phyloP scores from a whole-genome alignment of 441 rosid genomes.

The Adansonia madagascariensis region DNA sequence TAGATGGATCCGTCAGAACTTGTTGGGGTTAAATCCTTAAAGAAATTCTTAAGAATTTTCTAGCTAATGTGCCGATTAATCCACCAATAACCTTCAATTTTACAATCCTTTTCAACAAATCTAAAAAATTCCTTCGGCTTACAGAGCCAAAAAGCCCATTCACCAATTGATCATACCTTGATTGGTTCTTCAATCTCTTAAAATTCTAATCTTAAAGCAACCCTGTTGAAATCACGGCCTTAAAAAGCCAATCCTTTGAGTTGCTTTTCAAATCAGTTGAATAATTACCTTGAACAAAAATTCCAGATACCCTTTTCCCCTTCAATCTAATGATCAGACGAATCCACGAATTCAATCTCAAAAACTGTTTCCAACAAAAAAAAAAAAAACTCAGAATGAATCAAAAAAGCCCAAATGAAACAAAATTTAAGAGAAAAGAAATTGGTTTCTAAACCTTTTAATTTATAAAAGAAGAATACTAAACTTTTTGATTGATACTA shows the following conservation, averaged over 20 bases:
- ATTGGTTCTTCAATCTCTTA: conserved; percentile 4
- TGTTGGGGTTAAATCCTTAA: conserved; percentile 28
- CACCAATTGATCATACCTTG: not conserved
- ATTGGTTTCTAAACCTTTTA: conserved; percentile 33
- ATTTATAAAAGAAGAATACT: conserved; percentile 35
- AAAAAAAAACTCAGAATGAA: conserved; percentile 10
- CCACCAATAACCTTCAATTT: conserved; percentile 13
- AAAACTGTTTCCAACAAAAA: conserved; percentile 28
- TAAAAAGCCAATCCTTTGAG: not conserved
- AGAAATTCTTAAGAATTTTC: conserved; percentile 25
- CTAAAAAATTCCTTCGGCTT: no score
- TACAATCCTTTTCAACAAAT: not conserved
- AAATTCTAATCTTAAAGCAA: conserved; percentile 19
- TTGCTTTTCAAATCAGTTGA: conserved; percentile 23
- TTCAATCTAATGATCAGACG: conserved; percentile 27
- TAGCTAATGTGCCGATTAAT: conserved; percentile 27
- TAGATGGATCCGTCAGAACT: conserved; percentile 66
- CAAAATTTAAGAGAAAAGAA: no score
- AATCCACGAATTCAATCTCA: conserved; percentile 26
- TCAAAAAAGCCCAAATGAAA: not conserved
- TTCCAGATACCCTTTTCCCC: conserved; percentile 18
- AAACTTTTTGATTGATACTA: conserved; percentile 32
- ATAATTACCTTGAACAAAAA: conserved; percentile 18
- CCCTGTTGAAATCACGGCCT: not conserved
- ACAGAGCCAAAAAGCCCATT: no score